A percentile compares a stretch with the other conserved stretches of the same genome.
Conservation (phyloP, 1,284 basidiomycete genomes). For the Pseudozyma sp. region DNA sequence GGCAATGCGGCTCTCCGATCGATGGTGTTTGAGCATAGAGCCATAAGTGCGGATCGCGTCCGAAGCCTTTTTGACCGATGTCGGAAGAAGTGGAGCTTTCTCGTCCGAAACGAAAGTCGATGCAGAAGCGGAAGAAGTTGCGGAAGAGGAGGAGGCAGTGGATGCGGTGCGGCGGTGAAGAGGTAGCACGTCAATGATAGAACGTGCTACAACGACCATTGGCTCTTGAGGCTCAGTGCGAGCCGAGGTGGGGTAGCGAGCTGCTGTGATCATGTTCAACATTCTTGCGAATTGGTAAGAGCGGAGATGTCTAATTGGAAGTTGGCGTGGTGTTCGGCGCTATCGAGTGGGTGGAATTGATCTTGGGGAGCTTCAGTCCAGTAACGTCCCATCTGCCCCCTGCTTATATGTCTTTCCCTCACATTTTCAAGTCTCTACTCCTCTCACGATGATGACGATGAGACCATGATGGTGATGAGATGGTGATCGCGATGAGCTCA, state of each 20-base stretch:
- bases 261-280: conserved; percentile 2
- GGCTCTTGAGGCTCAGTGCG: conserved; percentile 7
- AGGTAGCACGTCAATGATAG: conserved; percentile 11
- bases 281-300: neutral
- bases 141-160: conserved; percentile 4
- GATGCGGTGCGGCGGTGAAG: conserved; percentile 4
- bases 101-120: neutral
- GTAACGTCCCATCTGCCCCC: too few species aligned
- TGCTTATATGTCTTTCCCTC: too few species aligned
- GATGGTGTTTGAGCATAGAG: conserved; percentile 5
- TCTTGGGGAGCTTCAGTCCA: too few species aligned
- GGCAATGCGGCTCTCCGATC: conserved; percentile 2
- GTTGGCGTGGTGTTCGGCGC: too few species aligned
- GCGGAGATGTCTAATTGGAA: too few species aligned
- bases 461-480: neutral
- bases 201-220: conserved; percentile 9
- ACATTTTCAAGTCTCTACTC: neutral
- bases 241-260: conserved; percentile 19
- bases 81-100: conserved; percentile 3
- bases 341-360: too few species aligned
- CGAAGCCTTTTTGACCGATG: conserved; percentile 1
- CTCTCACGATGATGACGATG: neutral
- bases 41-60: conserved; percentile 8
- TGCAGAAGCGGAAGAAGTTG: neutral
- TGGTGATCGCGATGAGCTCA: conserved; percentile 13